Evolutionary conservation across 495 filamentous ascomycete genomes (phyloP).

Genomic region (Cercophora scortea): DNA sequence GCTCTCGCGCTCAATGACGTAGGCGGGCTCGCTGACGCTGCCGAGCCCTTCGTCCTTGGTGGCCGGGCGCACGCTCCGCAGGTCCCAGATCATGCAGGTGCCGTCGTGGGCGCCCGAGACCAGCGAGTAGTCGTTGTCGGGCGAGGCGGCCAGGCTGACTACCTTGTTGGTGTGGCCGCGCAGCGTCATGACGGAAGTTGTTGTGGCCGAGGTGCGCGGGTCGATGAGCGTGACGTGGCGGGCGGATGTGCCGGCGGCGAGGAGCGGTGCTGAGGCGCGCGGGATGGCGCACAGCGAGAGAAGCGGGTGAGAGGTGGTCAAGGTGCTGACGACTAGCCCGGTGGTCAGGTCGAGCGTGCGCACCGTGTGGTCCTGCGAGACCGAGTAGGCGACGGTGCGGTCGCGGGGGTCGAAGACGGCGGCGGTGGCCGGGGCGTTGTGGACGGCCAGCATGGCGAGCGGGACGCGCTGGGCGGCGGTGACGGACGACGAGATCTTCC

Average conservation of each 20-base stretch:
- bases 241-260: slow-evolving; percentile 81
- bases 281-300: slow-evolving; percentile 65
- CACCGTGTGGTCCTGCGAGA: slow-evolving; percentile 80
- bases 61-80: slow-evolving; percentile 61
- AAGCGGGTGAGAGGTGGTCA: slow-evolving; percentile 74
- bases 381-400: slow-evolving; percentile 80
- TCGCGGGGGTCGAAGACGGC: slow-evolving; percentile 79
- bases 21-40: slow-evolving; percentile 69
- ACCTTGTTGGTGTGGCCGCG: slow-evolving; percentile 85
- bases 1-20: slow-evolving; percentile 71
- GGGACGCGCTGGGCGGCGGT: slow-evolving; percentile 68
- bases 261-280: slow-evolving; percentile 39
- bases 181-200: slow-evolving; percentile 75
- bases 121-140: slow-evolving; percentile 68
- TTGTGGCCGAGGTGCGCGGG: slow-evolving; percentile 65
- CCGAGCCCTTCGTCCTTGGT: slow-evolving; percentile 52
- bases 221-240: slow-evolving; percentile 85
- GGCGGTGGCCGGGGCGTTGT: slow-evolving; percentile 63
- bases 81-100: slow-evolving; percentile 87
- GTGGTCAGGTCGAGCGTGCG: slow-evolving; percentile 89
- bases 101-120: slow-evolving; percentile 83
- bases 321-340: slow-evolving; percentile 59
- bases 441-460: slow-evolving; percentile 61
- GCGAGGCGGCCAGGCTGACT: slow-evolving; percentile 58
- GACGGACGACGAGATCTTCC: slow-evolving; percentile 61